Evolutionary conservation across 176 grass and related monocot genomes (phyloP), one percentile per base, ranked within the genome.

Genomic region (Bolboschoenus planiculmis): DNA sequence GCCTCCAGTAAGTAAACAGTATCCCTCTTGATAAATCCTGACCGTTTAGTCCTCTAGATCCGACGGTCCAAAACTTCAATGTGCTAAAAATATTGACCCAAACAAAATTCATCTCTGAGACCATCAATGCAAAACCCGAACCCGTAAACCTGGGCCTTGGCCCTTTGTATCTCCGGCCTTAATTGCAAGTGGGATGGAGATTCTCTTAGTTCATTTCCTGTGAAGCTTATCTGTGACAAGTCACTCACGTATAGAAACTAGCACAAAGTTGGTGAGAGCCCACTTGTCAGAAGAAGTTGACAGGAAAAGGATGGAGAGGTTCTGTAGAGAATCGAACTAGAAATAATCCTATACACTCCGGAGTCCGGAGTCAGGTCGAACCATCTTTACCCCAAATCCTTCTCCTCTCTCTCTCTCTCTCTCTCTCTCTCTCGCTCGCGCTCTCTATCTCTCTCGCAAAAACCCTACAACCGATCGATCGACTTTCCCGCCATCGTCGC

Each of bases 391-490:
- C 64, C 35, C 64, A 10, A 68, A 40, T 62, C 46, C 34, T 13
- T 51, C 10, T 24, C 39, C 26, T 37, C 35, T n/a, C 7, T 74
- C 15, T 63, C 21, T 42, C 53, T 16, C 33, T 65, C 53, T 59
- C 60, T 29, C 54, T 36, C 80, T 15, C 79, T 51, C 60, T 43
- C n/a, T 64, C 80, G 40, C 87, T 81, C 21, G 6, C 44, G 48
- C 85, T 11, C 61, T 62, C 47, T 21, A 21, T 76, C 78, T 83
- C 61, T 65, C 44, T 71, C 70, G 85, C 36, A 81, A 50, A 40
- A 46, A 72, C 53, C 47, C 89, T 83, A 53, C 50, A 84, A 74
- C 18, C 79, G 51, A 35, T 29, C 74, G 66, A 78, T 53, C n/a
- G 37, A 71, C 72, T 56, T 76, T 24, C 81, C 82, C 50, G 24